Base-by-base conservation (phyloP, 371 early-diverging fungal genomes). In the Nematocida sp. region DNA sequence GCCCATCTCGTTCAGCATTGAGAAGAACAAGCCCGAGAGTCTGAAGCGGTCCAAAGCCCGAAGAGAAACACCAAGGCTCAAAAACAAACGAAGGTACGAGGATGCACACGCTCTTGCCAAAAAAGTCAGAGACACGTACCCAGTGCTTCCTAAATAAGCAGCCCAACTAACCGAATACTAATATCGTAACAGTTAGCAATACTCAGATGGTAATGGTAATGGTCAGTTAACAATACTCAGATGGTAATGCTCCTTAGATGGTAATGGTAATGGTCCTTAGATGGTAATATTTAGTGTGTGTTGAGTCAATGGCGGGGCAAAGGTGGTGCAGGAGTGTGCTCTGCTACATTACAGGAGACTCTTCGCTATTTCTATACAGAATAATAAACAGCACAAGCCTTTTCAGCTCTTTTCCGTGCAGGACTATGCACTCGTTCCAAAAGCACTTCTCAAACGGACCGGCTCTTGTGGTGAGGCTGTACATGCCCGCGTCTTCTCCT, bases 51-150 rank as follows among this genome's bases (percentile, higher is more conserved):
- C 32, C 40, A 70, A 60, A 15, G 43, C 29, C 32, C 60, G 58
- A 37, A 7, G 43, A 36, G 49, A 52, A 52, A 70, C 56, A 29
- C 62, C 74, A 13, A 46, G 74, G 37, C 40, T 70, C 7, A 70
- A 70, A 46, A 70, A 70, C 74, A 70, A 70, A 37, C 41, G 74
- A 60, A 70, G 49, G 34, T 60, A 58, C 63, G 17, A 70, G 21
- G 62, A 70, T 29, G 74, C 74, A 13, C 37, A 70, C 19, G 62
- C 56, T 17, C 48, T 70, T 2, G 74, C 74, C 4, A 36, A 49
- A 21, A 36, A 31, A 53, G 62, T 70, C n/a, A 57, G 62, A 60
- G 46, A 57, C 11, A 41, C 43, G 23, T 31, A 63, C 21, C 7
- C n/a, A 8, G 11, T 13, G n/a, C n/a, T n/a, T n/a, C n/a, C n/a